These are phyloP conservation scores for Penicillium nucicola DNA, from an alignment of 495 filamentous ascomycete genomes.

Conservation along the genomic window DNA sequence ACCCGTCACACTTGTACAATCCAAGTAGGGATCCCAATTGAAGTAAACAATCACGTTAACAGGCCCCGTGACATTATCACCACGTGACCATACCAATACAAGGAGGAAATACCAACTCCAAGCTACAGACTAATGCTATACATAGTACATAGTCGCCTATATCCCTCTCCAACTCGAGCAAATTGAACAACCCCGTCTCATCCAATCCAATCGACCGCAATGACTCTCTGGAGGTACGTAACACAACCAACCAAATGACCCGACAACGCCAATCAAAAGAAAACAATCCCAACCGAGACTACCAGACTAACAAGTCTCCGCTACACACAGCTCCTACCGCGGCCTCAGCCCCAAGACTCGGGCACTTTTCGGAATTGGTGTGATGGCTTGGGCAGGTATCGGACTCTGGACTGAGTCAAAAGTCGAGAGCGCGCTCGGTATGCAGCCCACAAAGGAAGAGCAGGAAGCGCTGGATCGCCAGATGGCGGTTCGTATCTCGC, in stretches of 20 bases:
- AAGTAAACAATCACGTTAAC: not conserved
- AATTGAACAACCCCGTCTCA: too few relatives aligned
- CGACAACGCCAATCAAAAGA: not conserved
- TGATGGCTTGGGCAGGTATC: slow-evolving; percentile 62
- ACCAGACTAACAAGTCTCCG: slow-evolving; percentile 5
- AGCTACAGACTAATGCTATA: not conserved
- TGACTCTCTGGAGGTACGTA: slow-evolving; percentile 41
- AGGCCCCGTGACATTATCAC: slow-evolving; percentile 7
- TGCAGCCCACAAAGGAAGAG: slow-evolving; percentile 60
- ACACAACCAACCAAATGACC: not conserved
- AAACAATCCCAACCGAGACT: not conserved
- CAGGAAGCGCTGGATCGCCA: slow-evolving; percentile 51
- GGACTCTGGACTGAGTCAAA: slow-evolving; percentile 57
- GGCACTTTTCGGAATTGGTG: slow-evolving; percentile 58
- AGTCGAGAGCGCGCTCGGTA: slow-evolving; percentile 59
- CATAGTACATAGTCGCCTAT: not conserved
- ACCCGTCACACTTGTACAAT: slow-evolving; percentile 2
- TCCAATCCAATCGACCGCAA: slow-evolving; percentile 7
- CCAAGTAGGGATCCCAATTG: not conserved
- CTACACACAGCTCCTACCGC: slow-evolving; percentile 52
- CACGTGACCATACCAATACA: slow-evolving; percentile 13
- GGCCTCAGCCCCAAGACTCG: slow-evolving; percentile 59
- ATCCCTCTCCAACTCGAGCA: not conserved
- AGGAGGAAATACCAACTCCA: not conserved
- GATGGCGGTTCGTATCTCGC: slow-evolving; percentile 45